Conservation (phyloP, 108 stramenopile species). For the Stephanodiscus minutulus region DNA sequence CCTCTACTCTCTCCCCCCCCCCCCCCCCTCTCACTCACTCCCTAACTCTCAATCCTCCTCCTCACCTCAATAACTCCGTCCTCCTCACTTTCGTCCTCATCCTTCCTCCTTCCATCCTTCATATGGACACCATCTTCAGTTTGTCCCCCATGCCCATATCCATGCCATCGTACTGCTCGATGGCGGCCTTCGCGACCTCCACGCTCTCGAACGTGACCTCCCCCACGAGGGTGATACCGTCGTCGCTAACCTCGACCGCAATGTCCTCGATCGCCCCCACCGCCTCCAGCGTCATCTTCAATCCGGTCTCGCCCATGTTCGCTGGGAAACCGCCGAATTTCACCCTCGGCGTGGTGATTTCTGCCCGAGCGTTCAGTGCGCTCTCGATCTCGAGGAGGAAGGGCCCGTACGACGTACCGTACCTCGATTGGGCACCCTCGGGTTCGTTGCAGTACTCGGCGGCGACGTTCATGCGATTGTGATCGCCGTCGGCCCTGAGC, state of each 20-base stretch:
- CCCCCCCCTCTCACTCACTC: no score
- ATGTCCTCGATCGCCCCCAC: constrained; percentile 72
- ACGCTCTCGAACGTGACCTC: constrained; percentile 81
- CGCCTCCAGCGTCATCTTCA: constrained; percentile 86
- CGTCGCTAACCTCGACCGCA: constrained; percentile 64
- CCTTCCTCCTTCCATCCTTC: constrained; percentile 12
- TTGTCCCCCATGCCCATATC: constrained; percentile 88
- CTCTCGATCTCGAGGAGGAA: constrained; percentile 60
- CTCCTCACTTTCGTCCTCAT: no score
- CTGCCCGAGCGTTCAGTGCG: constrained; percentile 69
- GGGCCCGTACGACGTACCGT: constrained; percentile 57
- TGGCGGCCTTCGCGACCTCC: constrained; percentile 80
- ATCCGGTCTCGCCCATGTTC: constrained; percentile 80
- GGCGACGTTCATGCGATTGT: constrained; percentile 81
- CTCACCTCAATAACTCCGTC: no score
- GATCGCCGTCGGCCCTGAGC: constrained; percentile 66
- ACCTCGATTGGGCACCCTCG: constrained; percentile 60
- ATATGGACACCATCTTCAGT: constrained; percentile 65
- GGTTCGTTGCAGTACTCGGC: constrained; percentile 77
- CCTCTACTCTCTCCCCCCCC: no score
- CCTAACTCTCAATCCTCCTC: not conserved
- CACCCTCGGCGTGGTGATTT: constrained; percentile 70
- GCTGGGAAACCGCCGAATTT: constrained; percentile 83
- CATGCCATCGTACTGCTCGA: constrained; percentile 89
- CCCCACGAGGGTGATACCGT: constrained; percentile 70